Evolutionary conservation across 192 early-diverging fungal species (phyloP).

Genomic region (Coemansia sp.): DNA sequence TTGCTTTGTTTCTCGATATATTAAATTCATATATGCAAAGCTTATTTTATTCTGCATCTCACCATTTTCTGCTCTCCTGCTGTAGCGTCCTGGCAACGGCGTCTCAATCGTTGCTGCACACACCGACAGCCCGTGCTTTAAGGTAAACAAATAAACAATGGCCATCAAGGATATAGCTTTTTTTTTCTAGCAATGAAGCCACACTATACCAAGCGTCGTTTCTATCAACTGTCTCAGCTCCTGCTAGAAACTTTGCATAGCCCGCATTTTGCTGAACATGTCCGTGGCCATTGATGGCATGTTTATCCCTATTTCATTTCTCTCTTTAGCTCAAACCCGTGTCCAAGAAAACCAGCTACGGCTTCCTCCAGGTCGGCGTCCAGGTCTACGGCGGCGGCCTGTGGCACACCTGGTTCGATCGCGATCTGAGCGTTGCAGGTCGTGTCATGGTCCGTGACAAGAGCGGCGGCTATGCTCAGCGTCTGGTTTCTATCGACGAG

Average conservation of each 20-base stretch:
- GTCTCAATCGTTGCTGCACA: conserved; percentile 93
- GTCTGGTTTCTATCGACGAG: conserved; percentile 77
- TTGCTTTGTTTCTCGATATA: neutral
- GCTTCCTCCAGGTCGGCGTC: conserved; percentile 90
- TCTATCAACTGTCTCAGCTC: neutral
- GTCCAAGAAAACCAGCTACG: conserved; percentile 84
- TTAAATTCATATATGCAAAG: neutral
- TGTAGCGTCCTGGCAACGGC: conserved; percentile 74
- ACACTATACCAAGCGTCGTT: neutral
- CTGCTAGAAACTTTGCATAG: neutral
- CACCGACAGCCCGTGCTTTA: conserved; percentile 96
- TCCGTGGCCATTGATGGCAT: no score
- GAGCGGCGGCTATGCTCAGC: conserved; percentile 71
- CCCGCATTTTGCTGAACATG: no score
- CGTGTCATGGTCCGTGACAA: conserved; percentile 79
- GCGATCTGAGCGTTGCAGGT: conserved; percentile 94
- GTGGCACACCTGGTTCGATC: conserved; percentile 99
- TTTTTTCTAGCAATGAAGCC: neutral
- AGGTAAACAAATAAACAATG: conserved; percentile 18
- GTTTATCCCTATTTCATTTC: neutral
- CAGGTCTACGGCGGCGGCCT: conserved; percentile 96
- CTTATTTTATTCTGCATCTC: conserved; percentile 4
- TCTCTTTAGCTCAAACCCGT: conserved; percentile 81
- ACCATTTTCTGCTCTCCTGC: neutral
- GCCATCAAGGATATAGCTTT: neutral